Evolutionary conservation across 2,329 filamentous ascomycete genomes (phyloP).

Genomic region (Aureobasidium sp.): DNA sequence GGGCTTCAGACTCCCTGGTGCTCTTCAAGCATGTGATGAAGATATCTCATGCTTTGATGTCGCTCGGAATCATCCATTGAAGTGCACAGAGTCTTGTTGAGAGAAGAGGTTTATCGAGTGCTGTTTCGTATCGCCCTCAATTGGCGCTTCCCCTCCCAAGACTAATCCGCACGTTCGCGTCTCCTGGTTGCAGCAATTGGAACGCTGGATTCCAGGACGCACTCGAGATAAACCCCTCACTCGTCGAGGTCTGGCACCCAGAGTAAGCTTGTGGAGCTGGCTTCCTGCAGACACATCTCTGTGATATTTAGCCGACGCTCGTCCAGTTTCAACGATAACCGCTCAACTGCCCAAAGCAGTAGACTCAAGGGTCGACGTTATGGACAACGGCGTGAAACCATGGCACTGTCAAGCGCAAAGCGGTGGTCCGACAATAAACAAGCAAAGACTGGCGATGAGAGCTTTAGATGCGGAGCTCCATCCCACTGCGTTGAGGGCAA

Average conservation of each 20-base stretch:
- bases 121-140: not conserved
- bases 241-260: no score
- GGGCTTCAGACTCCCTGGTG: no score
- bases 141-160: not conserved
- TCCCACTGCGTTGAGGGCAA: not conserved
- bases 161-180: not conserved
- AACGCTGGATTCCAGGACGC: no score
- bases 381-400: conserved; percentile 1
- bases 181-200: no score
- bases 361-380: conserved; percentile 2
- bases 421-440: conserved; percentile 1
- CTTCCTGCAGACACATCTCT: conserved; percentile 1
- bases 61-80: not conserved
- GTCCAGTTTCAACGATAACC: conserved; percentile 2
- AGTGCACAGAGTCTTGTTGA: not conserved
- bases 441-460: not conserved
- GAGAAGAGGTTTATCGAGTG: not conserved
- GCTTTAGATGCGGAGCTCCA: not conserved
- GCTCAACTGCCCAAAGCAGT: conserved; percentile 6
- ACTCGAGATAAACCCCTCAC: not conserved
- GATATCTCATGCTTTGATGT: no score
- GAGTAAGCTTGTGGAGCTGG: not conserved
- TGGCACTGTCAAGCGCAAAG: not conserved
- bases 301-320: not conserved
- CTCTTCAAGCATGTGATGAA: no score